Evolutionary conservation across 2,329 filamentous ascomycete species (phyloP), one percentile per base, ranked within the genome.

Genomic region (Pseudofabraea citricarpa): DNA sequence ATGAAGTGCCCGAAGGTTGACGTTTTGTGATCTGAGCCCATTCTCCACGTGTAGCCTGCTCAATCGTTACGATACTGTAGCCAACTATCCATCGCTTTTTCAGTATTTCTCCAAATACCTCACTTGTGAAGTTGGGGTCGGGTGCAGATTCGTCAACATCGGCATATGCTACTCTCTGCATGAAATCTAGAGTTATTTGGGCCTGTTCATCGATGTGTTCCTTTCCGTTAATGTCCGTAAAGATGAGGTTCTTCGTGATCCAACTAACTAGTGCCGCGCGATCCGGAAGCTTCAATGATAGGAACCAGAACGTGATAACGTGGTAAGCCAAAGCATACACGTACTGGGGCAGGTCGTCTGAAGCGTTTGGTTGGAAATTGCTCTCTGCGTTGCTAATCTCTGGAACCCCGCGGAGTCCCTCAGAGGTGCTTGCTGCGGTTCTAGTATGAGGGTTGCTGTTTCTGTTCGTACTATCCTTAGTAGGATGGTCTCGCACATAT

Each of bases 251-350:
- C 57, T 85, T 89, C 9, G 87, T 85, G 51, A 98, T 95, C 87
- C 89, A 95, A 21, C 82, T 81, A 40, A 96, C 90, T 52, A 95
- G 84, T 48, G 81, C 87, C 24, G 84, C 79, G 40, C 93, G 83
- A 60, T 96, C 90, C 27, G 84, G 79, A 40, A 95, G 75, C 58
- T 89, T 91, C 55, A 98, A 64, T 1, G 90, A 87, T 54, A 98
- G 74, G 61, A 97, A 98, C 93, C 93, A 98, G 61, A 95, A 96
- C 2, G 90, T 85, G 52, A 98, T 90, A 55, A 95, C 89, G 61
- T 97, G 90, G 61, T 95, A 95, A 7, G 91, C 91, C 41, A 97
- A 71, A 2, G 90, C 87, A 63, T 94, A 93, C 20, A 98, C 88
- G 61, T 98, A 98, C 63, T 93, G 87, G 4, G 90, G 90, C 39